Evolutionary conservation across 192 early-diverging fungal genomes (phyloP).

Genomic region (Umbelopsis isabellina): DNA sequence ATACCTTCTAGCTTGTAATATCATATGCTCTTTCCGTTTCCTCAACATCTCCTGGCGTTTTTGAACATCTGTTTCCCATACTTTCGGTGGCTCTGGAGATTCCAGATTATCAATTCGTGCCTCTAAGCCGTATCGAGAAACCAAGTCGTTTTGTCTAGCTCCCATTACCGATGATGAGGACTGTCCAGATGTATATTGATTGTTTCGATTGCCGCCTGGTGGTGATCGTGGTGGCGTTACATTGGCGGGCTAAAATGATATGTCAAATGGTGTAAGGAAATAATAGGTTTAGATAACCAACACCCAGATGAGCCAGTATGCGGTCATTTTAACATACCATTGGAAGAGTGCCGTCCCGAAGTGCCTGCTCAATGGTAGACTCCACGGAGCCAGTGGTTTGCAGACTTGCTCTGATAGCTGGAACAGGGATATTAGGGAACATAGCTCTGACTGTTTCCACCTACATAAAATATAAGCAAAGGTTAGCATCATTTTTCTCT

Average conservation of each 20-base stretch:
- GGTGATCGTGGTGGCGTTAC: conserved; percentile 26
- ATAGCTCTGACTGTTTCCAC: conserved; percentile 75
- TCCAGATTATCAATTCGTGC: conserved; percentile 35
- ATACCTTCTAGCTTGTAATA: conserved; percentile 71
- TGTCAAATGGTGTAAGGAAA: conserved; percentile 1
- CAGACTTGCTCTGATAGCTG: conserved; percentile 75
- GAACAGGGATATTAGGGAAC: conserved; percentile 81
- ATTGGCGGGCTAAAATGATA: not conserved
- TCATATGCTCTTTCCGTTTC: conserved; percentile 71
- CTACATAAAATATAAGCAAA: conserved; percentile 31
- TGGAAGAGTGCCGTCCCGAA: conserved; percentile 64
- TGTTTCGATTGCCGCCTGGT: conserved; percentile 5
- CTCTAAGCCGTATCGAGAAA: conserved; percentile 59
- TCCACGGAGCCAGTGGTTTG: conserved; percentile 83
- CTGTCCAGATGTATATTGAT: conserved; percentile 13
- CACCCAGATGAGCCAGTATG: not conserved
- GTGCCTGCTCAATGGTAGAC: conserved; percentile 79
- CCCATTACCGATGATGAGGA: conserved; percentile 40
- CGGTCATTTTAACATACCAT: conserved; percentile 45
- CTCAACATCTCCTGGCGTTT: conserved; percentile 64
- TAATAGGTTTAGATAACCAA: not conserved
- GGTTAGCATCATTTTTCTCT: not conserved
- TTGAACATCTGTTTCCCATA: conserved; percentile 62
- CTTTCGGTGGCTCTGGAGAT: conserved; percentile 54
- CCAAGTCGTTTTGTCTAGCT: conserved; percentile 42